Evolutionary conservation across 805 yeast species (phyloP).

Genomic region (Saccharomycopsis fibuligera): DNA sequence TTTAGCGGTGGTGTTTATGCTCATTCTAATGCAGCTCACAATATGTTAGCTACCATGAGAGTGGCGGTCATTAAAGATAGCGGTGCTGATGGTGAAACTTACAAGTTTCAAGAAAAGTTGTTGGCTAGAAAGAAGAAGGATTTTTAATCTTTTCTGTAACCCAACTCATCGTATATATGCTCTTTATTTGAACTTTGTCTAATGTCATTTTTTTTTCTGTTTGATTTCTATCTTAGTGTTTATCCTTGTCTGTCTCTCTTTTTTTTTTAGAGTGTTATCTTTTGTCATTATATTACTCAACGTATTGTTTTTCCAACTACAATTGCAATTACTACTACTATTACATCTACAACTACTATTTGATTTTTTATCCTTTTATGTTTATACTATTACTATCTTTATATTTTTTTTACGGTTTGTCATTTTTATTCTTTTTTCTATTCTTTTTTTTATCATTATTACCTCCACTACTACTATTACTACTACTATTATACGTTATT

Average conservation of each 20-base stretch:
- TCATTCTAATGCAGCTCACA: slow-evolving; percentile 83
- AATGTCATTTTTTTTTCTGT: background rate
- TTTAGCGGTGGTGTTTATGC: slow-evolving; percentile 84
- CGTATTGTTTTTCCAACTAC: background rate
- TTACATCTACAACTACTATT: background rate
- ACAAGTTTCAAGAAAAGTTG: slow-evolving; percentile 42
- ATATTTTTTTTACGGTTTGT: background rate
- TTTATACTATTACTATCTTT: background rate
- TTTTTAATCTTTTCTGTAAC: background rate
- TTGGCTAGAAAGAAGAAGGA: slow-evolving; percentile 32
- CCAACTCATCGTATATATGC: background rate
- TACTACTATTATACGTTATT: too few species aligned
- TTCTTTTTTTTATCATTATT: background rate
- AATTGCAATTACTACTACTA: background rate
- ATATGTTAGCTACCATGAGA: slow-evolving; percentile 75
- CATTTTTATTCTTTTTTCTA: background rate
- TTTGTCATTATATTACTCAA: background rate
- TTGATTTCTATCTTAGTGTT: background rate
- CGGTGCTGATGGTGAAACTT: slow-evolving; percentile 51
- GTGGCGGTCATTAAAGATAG: slow-evolving; percentile 71
- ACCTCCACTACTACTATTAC: background rate
- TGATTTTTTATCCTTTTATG: background rate
- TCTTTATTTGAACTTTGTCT: background rate
- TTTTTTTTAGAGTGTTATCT: background rate
- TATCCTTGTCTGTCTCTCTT: background rate